Evolutionary conservation across 2,329 filamentous ascomycete species (phyloP), one percentile per base, ranked within the genome.

Genomic region (Botrytis fabae): DNA sequence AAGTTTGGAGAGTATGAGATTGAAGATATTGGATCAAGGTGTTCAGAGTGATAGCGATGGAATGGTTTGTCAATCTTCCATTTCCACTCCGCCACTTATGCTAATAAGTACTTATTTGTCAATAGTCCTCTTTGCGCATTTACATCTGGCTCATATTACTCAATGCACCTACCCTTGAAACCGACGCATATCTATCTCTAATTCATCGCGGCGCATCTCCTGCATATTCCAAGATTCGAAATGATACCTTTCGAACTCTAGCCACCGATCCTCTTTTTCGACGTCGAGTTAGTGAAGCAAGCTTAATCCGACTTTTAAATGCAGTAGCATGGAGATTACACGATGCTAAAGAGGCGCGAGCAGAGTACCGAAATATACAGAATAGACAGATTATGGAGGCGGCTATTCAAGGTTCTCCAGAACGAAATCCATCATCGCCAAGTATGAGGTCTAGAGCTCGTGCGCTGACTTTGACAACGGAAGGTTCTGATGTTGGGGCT

Each of bases 251-350:
- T 82, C 93, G 96, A 78, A 99, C 96, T 0, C 86, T 99, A 71
- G 96, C 96, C 46, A 98, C 95, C 69, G 96, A 99, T 80, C 95
- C 95, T n/a, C 89, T 99, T 51, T 99, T 98, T 85, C 93, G 96
- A 75, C 91, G 96, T 46, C 92, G 95, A 73, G 96, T 99, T 74
- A 97, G 94, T 73, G 96, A 99, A 83, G 97, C 97, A 75, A 97
- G 93, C 82, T 85, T 99, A 60, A 98, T 97, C 74, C 93, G 96
- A 20, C 88, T 99, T 7, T 89, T 99, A 73, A 99, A 99, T 81
- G 96, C 96, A 38, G 90, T 97, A 62, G 95, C 95, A 48, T 99
- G 96, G 95, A 93, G 90, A 78, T 87, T 98, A 46, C 92, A 97
- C 80, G 96, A 99, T 81, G 88, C 91, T 8, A 87, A 91, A 82